A percentile compares a stretch with the other conserved stretches of the same genome.
Evolutionary conservation across 148 eudicot genomes (phyloP).

Genomic region (Rhododendron williamsianum): DNA sequence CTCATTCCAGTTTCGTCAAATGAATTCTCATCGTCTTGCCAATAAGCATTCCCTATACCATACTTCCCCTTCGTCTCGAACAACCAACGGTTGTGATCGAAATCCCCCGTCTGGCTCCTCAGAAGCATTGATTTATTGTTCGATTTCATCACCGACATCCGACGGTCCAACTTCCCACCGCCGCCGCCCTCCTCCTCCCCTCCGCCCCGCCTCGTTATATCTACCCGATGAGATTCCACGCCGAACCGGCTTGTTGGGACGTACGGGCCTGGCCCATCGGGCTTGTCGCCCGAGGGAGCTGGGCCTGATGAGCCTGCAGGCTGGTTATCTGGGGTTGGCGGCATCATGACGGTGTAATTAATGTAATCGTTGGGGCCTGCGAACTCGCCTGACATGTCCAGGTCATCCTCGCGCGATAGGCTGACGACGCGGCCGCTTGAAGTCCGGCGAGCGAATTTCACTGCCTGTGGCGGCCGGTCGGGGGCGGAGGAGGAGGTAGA

Average conservation of each 20-base stretch:
- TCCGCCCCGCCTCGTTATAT: constrained; percentile 5
- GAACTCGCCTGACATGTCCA: constrained; percentile 35
- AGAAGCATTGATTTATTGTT: constrained; percentile 68
- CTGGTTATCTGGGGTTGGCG: constrained; percentile 85
- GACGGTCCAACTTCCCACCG: constrained; percentile 41
- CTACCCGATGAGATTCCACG: constrained; percentile 14
- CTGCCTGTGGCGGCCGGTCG: constrained; percentile 31
- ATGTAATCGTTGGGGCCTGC: constrained; percentile 35
- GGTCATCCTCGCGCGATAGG: constrained; percentile 46
- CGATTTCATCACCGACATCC: constrained; percentile 50
- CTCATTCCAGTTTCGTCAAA: constrained; percentile 56
- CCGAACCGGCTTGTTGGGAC: constrained; percentile 21
- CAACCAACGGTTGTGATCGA: constrained; percentile 87
- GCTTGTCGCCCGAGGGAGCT: constrained; percentile 19
- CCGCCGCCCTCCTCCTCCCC: constrained; percentile 12
- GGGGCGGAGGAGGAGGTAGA: background rate
- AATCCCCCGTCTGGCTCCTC: constrained; percentile 76
- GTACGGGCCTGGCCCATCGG: constrained; percentile 24
- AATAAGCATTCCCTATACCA: constrained; percentile 83
- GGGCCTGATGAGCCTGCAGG: constrained; percentile 23
- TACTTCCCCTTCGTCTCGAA: constrained; percentile 85
- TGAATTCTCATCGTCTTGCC: constrained; percentile 54
- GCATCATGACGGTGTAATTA: constrained; percentile 72
- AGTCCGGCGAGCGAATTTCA: constrained; percentile 47
- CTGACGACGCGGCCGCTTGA: constrained; percentile 52